Evolutionary conservation across 148 eudicot species (phyloP).

Genomic region (Fallopia convolvulus): DNA sequence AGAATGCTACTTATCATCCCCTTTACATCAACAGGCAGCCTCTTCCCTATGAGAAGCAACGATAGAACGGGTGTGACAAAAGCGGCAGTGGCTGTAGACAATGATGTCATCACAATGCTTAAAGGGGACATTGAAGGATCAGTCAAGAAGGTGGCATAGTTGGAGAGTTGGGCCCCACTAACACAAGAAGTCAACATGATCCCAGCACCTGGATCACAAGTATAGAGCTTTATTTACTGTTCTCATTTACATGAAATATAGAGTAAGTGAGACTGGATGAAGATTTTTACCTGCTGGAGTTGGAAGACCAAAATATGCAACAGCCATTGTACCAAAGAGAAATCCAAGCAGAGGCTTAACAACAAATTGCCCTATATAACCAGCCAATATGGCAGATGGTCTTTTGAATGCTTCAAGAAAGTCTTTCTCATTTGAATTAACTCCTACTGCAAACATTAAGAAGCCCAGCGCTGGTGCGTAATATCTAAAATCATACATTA

Average conservation of each 20-base stretch:
- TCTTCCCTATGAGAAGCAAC: conserved; percentile 78
- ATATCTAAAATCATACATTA: neutral
- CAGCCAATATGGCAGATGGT: conserved; percentile 70
- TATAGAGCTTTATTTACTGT: conserved; percentile 14
- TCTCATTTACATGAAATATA: neutral
- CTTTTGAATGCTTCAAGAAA: conserved; percentile 73
- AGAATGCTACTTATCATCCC: conserved; percentile 88
- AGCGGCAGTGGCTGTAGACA: conserved; percentile 88
- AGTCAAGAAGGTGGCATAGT: conserved; percentile 85
- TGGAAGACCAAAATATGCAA: conserved; percentile 66
- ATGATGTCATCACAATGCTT: conserved; percentile 88
- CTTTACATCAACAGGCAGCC: conserved; percentile 86
- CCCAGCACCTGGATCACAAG: conserved; percentile 67
- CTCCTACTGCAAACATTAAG: conserved; percentile 15
- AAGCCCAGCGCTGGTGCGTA: conserved; percentile 15
- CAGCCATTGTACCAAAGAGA: conserved; percentile 69
- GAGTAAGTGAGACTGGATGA: neutral
- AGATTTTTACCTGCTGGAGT: conserved; percentile 52
- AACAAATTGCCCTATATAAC: conserved; percentile 81
- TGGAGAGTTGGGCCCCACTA: conserved; percentile 97
- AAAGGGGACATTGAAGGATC: conserved; percentile 94
- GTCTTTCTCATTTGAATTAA: conserved; percentile 12
- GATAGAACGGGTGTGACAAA: conserved; percentile 83
- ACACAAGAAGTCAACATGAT: conserved; percentile 93
- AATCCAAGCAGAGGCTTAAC: conserved; percentile 84